A percentile compares a stretch with the other conserved stretches of the same genome.
Conservation (phyloP, 2,329 filamentous ascomycete genomes). For the Aureobasidium zeae region DNA sequence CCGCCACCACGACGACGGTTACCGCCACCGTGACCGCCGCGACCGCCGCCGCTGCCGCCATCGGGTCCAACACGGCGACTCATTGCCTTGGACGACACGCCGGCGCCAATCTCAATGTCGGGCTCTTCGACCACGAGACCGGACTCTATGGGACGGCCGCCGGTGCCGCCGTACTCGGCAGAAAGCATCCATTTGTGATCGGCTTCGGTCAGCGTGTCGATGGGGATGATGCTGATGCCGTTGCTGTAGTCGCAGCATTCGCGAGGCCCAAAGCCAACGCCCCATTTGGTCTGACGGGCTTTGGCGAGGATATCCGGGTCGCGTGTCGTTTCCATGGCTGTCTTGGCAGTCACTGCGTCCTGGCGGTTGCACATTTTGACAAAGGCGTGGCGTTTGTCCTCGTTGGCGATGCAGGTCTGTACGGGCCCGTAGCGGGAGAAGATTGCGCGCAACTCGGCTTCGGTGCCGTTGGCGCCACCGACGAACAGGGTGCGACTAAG, state of each 20-base stretch:
- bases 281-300: conserved; percentile 75
- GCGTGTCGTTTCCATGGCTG: conserved; percentile 83
- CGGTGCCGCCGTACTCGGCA: conserved; percentile 86
- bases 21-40: conserved; percentile 25
- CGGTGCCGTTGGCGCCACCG: conserved; percentile 73
- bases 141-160: conserved; percentile 67
- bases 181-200: conserved; percentile 96
- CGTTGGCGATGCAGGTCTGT: conserved; percentile 96
- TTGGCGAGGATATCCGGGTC: conserved; percentile 62
- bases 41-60: conserved; percentile 26
- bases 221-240: conserved; percentile 87
- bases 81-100: conserved; percentile 76
- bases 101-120: conserved; percentile 95
- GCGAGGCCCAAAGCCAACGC: conserved; percentile 90
- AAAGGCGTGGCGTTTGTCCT: conserved; percentile 95
- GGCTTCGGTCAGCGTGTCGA: conserved; percentile 84
- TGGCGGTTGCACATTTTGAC: conserved; percentile 94
- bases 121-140: conserved; percentile 93
- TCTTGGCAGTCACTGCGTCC: conserved; percentile 75
- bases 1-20: conserved; percentile 22
- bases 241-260: conserved; percentile 95
- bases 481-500: conserved; percentile 93
- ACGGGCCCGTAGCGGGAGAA: conserved; percentile 79
- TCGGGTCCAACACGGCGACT: conserved; percentile 29
- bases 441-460: conserved; percentile 69